phyloP scores from a whole-genome alignment of 2,329 filamentous ascomycete species.

The Aspergillus sp. region DNA sequence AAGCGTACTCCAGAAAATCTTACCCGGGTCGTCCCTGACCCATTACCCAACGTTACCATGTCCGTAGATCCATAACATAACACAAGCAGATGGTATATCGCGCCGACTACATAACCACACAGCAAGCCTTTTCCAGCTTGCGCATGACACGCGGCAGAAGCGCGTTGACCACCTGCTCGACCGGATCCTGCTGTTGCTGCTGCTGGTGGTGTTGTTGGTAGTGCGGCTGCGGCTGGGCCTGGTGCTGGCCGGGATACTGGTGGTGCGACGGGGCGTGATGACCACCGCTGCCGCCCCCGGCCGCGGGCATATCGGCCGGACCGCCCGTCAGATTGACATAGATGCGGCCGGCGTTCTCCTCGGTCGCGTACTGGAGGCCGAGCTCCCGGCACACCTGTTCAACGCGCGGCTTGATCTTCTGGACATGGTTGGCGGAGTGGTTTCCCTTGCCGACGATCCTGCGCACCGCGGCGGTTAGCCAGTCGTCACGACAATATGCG shows the following conservation, averaged over 20 bases:
- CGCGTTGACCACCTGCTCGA: slow-evolving; percentile 61
- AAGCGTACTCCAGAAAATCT: neutral
- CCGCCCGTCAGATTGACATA: slow-evolving; percentile 83
- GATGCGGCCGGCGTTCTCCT: slow-evolving; percentile 85
- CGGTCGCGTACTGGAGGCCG: slow-evolving; percentile 77
- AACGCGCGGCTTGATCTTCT: slow-evolving; percentile 94
- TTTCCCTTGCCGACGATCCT: slow-evolving; percentile 93
- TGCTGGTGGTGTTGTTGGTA: slow-evolving; percentile 41
- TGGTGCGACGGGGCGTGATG: slow-evolving; percentile 46
- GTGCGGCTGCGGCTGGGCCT: slow-evolving; percentile 40
- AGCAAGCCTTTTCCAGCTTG: slow-evolving; percentile 68
- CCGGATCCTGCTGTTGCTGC: slow-evolving; percentile 55
- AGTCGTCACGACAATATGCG: neutral
- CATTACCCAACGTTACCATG: slow-evolving; percentile 7
- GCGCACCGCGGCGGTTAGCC: neutral
- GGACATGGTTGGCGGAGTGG: slow-evolving; percentile 76
- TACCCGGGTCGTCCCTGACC: neutral
- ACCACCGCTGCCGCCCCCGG: slow-evolving; percentile 30
- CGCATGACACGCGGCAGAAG: slow-evolving; percentile 60
- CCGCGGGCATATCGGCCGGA: slow-evolving; percentile 50
- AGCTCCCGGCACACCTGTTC: slow-evolving; percentile 82
- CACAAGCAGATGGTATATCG: no score
- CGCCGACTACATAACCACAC: slow-evolving; percentile 66
- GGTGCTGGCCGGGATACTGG: slow-evolving; percentile 35
- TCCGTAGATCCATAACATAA: neutral